Percentiles rank a stretch among this genome's conserved stretches.
These are phyloP conservation scores for Diplocarpon rosae DNA, from an alignment of 2,329 filamentous ascomycete species.

Conservation along the genomic window DNA sequence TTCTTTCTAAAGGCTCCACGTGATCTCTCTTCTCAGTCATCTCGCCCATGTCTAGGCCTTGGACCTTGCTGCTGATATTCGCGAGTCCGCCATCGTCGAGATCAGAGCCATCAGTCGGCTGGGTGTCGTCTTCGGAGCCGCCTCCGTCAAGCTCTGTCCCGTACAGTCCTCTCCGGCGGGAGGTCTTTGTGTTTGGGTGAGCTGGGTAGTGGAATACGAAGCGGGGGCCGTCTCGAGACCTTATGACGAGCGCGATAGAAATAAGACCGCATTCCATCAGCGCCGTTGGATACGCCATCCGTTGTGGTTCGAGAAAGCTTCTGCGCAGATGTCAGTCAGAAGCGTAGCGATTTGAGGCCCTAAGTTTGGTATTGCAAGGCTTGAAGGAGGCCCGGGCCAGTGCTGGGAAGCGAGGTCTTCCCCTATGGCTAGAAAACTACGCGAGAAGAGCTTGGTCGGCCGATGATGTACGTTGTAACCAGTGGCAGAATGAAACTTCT, in stretches of 20 bases:
- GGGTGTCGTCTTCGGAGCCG: constrained; percentile 18
- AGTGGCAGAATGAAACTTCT: too few species aligned
- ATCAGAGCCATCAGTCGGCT: constrained; percentile 30
- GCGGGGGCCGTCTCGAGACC: constrained; percentile 66
- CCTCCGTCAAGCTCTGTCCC: constrained; percentile 26
- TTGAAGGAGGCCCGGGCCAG: too few species aligned
- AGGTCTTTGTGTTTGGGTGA: constrained; percentile 32
- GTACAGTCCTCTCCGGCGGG: constrained; percentile 20
- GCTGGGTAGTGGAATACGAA: constrained; percentile 86
- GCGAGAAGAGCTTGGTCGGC: too few species aligned
- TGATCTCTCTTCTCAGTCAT: constrained; percentile 13
- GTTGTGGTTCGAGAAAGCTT: too few species aligned
- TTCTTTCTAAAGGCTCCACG: constrained; percentile 17
- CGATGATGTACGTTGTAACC: too few species aligned
- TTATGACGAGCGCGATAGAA: constrained; percentile 24
- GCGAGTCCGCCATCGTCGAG: constrained; percentile 38
- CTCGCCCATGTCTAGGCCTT: constrained; percentile 17
- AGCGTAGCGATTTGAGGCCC: too few species aligned
- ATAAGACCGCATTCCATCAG: constrained; percentile 38
- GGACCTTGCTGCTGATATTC: constrained; percentile 28
- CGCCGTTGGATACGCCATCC: constrained; percentile 3
- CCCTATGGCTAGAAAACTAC: too few species aligned
- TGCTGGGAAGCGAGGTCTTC: too few species aligned
- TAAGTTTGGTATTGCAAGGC: too few species aligned
- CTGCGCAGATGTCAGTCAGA: too few species aligned